Evolutionary conservation across 306 rosid genomes (phyloP).

Genomic region (Dryas drummondii): DNA sequence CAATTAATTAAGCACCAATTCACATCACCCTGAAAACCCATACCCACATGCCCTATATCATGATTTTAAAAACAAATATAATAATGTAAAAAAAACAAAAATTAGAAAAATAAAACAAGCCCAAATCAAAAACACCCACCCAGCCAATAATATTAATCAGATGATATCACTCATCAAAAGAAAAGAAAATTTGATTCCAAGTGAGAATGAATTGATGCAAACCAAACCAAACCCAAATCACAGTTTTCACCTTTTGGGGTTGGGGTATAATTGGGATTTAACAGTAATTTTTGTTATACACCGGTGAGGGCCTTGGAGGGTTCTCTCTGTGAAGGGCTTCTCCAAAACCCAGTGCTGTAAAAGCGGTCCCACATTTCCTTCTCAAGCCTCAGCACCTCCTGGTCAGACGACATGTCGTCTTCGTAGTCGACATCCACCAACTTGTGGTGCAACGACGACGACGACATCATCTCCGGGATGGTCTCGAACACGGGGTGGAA

Average conservation of each 20-base stretch:
- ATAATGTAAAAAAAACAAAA: neutral
- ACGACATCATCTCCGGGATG: constrained; percentile 1
- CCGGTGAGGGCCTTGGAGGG: neutral
- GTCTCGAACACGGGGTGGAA: constrained; percentile 15
- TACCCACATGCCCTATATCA: constrained; percentile 3
- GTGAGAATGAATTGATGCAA: neutral
- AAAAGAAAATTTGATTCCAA: neutral
- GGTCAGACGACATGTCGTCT: constrained; percentile 19
- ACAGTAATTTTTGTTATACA: neutral
- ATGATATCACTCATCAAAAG: no score
- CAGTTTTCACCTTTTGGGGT: neutral
- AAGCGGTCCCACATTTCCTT: constrained; percentile 91
- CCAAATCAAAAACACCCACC: constrained; percentile 3
- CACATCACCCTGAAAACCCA: neutral
- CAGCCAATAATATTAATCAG: no score
- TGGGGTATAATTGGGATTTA: neutral
- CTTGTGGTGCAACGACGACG: neutral
- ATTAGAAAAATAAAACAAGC: neutral
- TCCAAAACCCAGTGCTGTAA: constrained; percentile 73
- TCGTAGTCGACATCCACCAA: constrained; percentile 2
- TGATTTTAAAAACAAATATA: neutral
- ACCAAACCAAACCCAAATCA: neutral
- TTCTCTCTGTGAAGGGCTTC: constrained; percentile 76
- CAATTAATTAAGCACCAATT: neutral
- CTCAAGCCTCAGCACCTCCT: constrained; percentile 50